Evolutionary conservation across 257 asterid genomes (phyloP).

Genomic region (Ballota nigra): DNA sequence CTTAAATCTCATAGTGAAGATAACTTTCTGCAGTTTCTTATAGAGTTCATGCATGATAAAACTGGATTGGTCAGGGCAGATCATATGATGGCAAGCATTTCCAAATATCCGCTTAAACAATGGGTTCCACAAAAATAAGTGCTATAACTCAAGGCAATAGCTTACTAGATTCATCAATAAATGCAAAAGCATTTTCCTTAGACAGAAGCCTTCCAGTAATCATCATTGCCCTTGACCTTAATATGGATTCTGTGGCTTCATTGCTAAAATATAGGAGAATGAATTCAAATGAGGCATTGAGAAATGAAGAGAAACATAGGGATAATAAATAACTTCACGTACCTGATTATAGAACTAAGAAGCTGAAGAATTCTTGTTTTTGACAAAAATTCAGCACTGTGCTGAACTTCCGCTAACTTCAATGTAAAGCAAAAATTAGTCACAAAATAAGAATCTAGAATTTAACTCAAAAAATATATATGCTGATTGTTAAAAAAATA

Average conservation of each 20-base stretch:
- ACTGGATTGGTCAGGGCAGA: constrained; percentile 1
- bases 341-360: constrained; percentile 89
- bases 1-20: constrained; percentile 4
- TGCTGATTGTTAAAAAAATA: not conserved
- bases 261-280: constrained; percentile 37
- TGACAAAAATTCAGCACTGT: constrained; percentile 76
- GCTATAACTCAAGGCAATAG: constrained; percentile 12
- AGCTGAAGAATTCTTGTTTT: constrained; percentile 71
- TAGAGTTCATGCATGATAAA: not conserved
- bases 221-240: constrained; percentile 92
- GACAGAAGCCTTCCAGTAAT: constrained; percentile 91
- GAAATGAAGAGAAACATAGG: constrained; percentile 1
- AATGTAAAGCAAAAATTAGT: constrained; percentile 25
- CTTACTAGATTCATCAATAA: constrained; percentile 71
- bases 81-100: constrained; percentile 9
- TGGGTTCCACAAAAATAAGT: not conserved
- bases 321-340: not conserved
- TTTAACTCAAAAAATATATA: not conserved
- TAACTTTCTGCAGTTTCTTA: not conserved
- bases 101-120: not conserved
- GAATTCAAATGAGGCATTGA: constrained; percentile 7
- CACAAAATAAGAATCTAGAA: constrained; percentile 1
- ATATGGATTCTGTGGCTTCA: constrained; percentile 65
- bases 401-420: constrained; percentile 88
- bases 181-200: constrained; percentile 66